Conservation (phyloP, 73 alveolate genomes). For the Tetrahymena borealis region DNA sequence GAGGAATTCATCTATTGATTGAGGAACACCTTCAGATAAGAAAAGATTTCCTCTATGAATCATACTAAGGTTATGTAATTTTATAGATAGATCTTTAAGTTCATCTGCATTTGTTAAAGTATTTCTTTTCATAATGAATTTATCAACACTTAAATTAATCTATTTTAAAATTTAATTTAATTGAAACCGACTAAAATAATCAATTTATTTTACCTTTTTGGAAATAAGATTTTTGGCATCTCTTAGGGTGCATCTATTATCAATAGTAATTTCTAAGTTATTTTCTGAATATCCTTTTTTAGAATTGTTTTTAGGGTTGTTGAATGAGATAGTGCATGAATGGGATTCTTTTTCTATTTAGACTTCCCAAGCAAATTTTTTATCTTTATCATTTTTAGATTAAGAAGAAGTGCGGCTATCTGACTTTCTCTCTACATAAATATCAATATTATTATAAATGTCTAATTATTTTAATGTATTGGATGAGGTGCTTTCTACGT, state of each 20-base stretch:
- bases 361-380: slow-evolving; percentile 15
- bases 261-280: slow-evolving; percentile 10
- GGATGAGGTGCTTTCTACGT: not conserved
- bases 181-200: not conserved
- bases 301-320: slow-evolving; percentile 3
- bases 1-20: not conserved
- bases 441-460: slow-evolving; percentile 2
- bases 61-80: not conserved
- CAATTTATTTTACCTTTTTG: not conserved
- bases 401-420: not conserved
- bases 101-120: not conserved
- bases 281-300: slow-evolving; percentile 13
- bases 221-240: slow-evolving; percentile 14
- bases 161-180: not conserved
- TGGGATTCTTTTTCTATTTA: slow-evolving; percentile 28
- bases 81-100: slow-evolving; percentile 11
- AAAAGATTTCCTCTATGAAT: not conserved
- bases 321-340: slow-evolving; percentile 9
- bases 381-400: not conserved
- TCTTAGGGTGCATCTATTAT: slow-evolving; percentile 13
- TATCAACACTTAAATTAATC: slow-evolving; percentile 5
- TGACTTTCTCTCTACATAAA: slow-evolving; percentile 8
- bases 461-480: not conserved
- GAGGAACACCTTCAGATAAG: not conserved
- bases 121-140: slow-evolving; percentile 17